phyloP scores from a whole-genome alignment of 2,329 filamentous ascomycete species.

The Graphiopsis chlorocephala region DNA sequence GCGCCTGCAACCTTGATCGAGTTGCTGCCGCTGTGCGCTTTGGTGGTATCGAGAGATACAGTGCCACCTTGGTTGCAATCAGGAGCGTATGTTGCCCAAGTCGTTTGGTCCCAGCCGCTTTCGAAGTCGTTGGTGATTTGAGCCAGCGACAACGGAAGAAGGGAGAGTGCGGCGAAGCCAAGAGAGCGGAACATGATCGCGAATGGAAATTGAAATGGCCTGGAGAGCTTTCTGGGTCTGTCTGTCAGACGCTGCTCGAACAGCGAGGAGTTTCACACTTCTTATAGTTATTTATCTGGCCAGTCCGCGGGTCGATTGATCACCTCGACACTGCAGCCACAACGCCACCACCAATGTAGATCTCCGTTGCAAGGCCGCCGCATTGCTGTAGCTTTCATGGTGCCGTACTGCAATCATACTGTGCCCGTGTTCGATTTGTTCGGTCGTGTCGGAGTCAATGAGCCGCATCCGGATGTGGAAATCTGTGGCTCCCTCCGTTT shows the following conservation, averaged over 20 bases:
- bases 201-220: not conserved
- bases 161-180: slow-evolving; percentile 43
- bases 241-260: not conserved
- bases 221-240: not conserved
- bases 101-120: slow-evolving; percentile 55
- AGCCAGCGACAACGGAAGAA: slow-evolving; percentile 49
- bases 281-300: not conserved
- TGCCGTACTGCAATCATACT: not conserved
- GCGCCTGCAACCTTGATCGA: slow-evolving; percentile 51
- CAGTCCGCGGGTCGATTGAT: not conserved
- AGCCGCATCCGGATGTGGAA: slow-evolving; percentile 4
- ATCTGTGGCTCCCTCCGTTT: slow-evolving; percentile 2
- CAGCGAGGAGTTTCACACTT: not conserved
- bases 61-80: slow-evolving; percentile 61
- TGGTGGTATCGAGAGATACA: slow-evolving; percentile 56
- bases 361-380: not conserved
- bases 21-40: slow-evolving; percentile 56
- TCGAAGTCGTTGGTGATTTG: slow-evolving; percentile 59
- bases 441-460: not conserved
- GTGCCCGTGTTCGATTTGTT: slow-evolving; percentile 2
- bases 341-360: not conserved
- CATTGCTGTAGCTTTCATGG: not conserved
- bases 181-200: slow-evolving; percentile 44
- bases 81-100: slow-evolving; percentile 58
- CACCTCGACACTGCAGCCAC: not conserved